These are phyloP conservation scores for Alternaria ventricosa DNA, from an alignment of 2,329 filamentous ascomycete genomes.

Conservation along the genomic window DNA sequence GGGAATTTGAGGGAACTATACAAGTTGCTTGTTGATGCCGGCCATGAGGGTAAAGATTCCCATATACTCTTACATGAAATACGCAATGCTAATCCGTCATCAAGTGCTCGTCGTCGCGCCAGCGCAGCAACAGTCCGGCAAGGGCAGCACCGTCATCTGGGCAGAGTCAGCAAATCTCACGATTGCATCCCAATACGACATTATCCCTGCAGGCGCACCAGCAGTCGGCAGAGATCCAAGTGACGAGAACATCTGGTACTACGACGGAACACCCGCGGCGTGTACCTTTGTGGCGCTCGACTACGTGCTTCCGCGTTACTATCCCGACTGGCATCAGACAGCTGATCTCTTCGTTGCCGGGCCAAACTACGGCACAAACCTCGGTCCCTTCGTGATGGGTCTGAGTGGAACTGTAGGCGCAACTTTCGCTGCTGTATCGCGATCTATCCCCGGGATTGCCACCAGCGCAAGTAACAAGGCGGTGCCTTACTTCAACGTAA, in stretches of 20 bases:
- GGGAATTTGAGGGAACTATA: constrained; percentile 48
- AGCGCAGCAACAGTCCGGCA: constrained; percentile 54
- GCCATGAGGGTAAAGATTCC: constrained; percentile 30
- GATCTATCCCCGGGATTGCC: constrained; percentile 59
- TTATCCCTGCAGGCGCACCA: constrained; percentile 56
- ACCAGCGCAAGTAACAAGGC: constrained; percentile 54
- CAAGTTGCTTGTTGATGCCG: constrained; percentile 31
- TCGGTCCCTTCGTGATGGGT: constrained; percentile 58
- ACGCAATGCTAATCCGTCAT: not conserved
- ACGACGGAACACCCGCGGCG: constrained; percentile 64
- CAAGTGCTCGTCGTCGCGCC: constrained; percentile 53
- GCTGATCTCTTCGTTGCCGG: constrained; percentile 63
- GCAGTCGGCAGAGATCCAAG: constrained; percentile 59
- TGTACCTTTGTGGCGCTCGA: constrained; percentile 64
- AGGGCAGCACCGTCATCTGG: constrained; percentile 55
- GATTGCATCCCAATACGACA: constrained; percentile 52
- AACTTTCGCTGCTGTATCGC: constrained; percentile 58
- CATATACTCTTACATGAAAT: not conserved
- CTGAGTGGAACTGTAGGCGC: constrained; percentile 49
- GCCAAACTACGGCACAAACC: constrained; percentile 63
- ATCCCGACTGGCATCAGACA: constrained; percentile 52
- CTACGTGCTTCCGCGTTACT: constrained; percentile 58
- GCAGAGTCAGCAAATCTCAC: constrained; percentile 53
- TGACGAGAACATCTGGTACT: constrained; percentile 65
- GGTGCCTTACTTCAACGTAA: constrained; percentile 54